These are phyloP conservation scores for Scalesia atractyloides DNA, from an alignment of 129 eudicot species.

Conservation along the genomic window DNA sequence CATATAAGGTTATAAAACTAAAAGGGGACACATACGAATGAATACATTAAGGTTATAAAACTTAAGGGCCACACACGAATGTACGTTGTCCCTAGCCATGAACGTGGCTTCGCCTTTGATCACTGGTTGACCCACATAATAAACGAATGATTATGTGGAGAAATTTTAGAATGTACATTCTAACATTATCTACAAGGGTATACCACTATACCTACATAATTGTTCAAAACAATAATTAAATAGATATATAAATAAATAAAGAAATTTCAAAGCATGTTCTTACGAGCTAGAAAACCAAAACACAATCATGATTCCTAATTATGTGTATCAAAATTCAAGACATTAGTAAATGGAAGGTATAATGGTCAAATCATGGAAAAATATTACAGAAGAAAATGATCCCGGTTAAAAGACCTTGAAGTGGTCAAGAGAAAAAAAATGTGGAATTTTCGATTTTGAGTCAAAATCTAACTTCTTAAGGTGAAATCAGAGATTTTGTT, in stretches of 20 bases:
- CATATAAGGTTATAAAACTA: too few relatives aligned
- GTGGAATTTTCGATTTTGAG: neutral
- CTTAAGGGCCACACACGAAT: too few relatives aligned
- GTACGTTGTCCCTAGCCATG: too few relatives aligned
- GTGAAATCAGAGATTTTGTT: neutral
- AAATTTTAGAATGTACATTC: neutral
- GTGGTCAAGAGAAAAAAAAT: constrained; percentile 6
- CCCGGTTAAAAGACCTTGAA: neutral
- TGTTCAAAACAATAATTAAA: neutral
- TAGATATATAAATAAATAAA: neutral
- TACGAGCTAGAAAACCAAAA: neutral
- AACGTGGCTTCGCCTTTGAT: too few relatives aligned
- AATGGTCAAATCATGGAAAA: constrained; percentile 7
- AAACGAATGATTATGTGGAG: neutral
- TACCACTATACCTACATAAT: too few relatives aligned
- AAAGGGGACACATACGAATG: too few relatives aligned
- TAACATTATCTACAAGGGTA: neutral
- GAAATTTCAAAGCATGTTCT: neutral
- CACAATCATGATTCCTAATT: neutral
- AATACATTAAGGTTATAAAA: too few relatives aligned
- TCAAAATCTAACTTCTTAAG: too few relatives aligned
- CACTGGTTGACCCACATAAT: too few relatives aligned
- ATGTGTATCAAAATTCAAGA: neutral
- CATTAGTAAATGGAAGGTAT: neutral
- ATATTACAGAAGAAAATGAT: neutral